Evolutionary conservation across 768 basidiomycete species (phyloP).

Genomic region (Rhizopogon roseolus): DNA sequence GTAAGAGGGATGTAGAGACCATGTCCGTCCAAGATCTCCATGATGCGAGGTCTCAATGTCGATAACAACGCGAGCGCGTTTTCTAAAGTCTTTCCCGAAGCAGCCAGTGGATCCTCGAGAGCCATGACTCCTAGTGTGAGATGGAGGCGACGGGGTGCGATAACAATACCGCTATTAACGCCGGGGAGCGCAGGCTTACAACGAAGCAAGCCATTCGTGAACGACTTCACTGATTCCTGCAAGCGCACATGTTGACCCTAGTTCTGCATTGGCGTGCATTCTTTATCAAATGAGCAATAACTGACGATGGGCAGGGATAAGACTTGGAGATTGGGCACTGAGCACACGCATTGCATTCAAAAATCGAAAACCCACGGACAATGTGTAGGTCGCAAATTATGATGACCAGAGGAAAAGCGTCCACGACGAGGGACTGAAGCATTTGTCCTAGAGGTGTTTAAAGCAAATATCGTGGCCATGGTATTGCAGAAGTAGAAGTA

Average conservation of each 20-base stretch:
- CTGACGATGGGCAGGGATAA: constrained; percentile 27
- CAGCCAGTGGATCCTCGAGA: constrained; percentile 30
- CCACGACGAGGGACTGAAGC: not conserved
- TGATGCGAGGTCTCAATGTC: constrained; percentile 34
- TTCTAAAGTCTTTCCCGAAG: constrained; percentile 26
- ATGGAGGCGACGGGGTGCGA: constrained; percentile 56
- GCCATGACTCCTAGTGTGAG: constrained; percentile 74
- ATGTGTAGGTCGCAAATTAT: constrained; percentile 18
- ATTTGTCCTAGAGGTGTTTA: not conserved
- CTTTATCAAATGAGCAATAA: constrained; percentile 18
- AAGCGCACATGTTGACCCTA: constrained; percentile 39
- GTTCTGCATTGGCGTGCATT: constrained; percentile 8
- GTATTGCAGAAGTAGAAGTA: too few species aligned
- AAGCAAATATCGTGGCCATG: not conserved
- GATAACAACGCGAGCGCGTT: constrained; percentile 40
- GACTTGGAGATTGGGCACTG: constrained; percentile 14
- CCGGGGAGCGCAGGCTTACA: constrained; percentile 35
- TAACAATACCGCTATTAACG: constrained; percentile 55
- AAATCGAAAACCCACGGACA: constrained; percentile 12
- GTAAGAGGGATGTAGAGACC: constrained; percentile 39
- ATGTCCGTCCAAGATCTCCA: constrained; percentile 31
- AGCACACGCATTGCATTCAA: not conserved
- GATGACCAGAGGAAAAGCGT: not conserved
- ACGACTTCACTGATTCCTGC: constrained; percentile 29
- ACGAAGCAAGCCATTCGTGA: constrained; percentile 25